Percentiles rank a stretch among this genome's conserved stretches.
These are phyloP conservation scores for Dichomitus squalens DNA, from an alignment of 1,284 basidiomycete genomes.

Conservation along the genomic window DNA sequence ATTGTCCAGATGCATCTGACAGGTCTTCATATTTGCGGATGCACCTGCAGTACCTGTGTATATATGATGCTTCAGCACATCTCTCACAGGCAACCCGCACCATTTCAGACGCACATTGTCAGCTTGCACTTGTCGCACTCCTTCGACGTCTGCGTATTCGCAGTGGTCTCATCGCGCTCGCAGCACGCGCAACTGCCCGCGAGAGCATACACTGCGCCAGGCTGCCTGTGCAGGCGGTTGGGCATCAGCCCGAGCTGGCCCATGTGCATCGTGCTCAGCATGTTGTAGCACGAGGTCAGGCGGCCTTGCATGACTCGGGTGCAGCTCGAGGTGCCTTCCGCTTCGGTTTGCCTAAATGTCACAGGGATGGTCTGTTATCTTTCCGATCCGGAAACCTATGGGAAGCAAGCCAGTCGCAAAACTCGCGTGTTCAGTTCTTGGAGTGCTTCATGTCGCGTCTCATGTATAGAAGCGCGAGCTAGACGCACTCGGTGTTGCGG, in stretches of 20 bases:
- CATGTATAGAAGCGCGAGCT: slow-evolving; percentile 7
- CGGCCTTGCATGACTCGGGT: slow-evolving; percentile 13
- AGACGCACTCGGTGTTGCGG: slow-evolving; percentile 6
- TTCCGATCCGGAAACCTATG: neutral
- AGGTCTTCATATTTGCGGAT: neutral
- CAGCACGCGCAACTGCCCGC: slow-evolving; percentile 19
- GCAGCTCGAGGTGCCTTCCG: slow-evolving; percentile 10
- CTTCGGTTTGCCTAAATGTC: slow-evolving; percentile 1
- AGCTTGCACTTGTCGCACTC: slow-evolving; percentile 18
- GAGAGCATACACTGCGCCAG: slow-evolving; percentile 9
- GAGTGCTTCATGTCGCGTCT: slow-evolving; percentile 20
- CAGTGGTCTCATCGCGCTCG: slow-evolving; percentile 14
- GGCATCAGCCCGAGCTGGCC: slow-evolving; percentile 5
- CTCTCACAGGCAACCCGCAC: neutral
- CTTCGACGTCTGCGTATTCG: neutral
- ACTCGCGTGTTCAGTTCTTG: slow-evolving; percentile 20
- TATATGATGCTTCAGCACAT: neutral
- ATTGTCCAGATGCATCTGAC: neutral
- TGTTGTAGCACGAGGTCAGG: slow-evolving; percentile 5
- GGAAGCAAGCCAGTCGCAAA: slow-evolving; percentile 6
- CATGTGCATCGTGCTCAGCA: slow-evolving; percentile 2
- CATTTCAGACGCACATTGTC: slow-evolving; percentile 6
- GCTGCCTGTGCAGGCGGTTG: neutral
- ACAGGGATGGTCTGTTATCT: neutral
- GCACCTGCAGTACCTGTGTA: slow-evolving; percentile 3